These are phyloP conservation scores for Cystobasidium ongulense DNA, from an alignment of 768 basidiomycete genomes.

Conservation along the genomic window DNA sequence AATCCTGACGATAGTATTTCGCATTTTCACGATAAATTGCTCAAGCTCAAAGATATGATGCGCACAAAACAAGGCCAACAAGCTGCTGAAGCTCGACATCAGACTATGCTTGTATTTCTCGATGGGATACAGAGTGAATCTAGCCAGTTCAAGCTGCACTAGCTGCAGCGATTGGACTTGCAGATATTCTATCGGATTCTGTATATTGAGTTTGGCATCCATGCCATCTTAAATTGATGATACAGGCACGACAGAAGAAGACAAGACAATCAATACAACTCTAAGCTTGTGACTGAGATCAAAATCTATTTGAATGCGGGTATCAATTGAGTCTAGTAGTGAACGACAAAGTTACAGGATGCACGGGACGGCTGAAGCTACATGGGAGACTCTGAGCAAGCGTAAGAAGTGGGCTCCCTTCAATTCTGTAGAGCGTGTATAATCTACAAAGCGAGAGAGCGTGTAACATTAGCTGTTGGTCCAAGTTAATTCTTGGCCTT, in stretches of 20 bases:
- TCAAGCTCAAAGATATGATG: slow-evolving; percentile 38
- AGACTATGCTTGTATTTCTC: slow-evolving; percentile 17
- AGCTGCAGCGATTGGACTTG: too few relatives aligned
- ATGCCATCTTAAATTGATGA: too few relatives aligned
- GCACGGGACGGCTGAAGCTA: background rate
- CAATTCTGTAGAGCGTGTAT: background rate
- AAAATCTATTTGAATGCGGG: too few relatives aligned
- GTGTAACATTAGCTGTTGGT: background rate
- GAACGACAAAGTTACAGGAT: background rate
- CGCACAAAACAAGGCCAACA: slow-evolving; percentile 2
- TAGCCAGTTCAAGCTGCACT: background rate
- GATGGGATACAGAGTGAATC: background rate
- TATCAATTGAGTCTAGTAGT: too few relatives aligned
- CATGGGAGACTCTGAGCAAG: background rate
- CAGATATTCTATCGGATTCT: too few relatives aligned
- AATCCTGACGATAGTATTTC: slow-evolving; percentile 32
- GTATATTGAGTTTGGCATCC: too few relatives aligned
- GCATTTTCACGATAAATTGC: slow-evolving; percentile 41
- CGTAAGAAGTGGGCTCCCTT: background rate
- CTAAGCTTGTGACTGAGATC: too few relatives aligned
- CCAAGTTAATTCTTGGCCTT: background rate
- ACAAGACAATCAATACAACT: too few relatives aligned
- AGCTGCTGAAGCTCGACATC: slow-evolving; percentile 14
- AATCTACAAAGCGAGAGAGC: background rate
- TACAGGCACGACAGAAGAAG: too few relatives aligned